Conservation (phyloP, 352 stramenopile genomes). For the Phytopythium helicoides region DNA sequence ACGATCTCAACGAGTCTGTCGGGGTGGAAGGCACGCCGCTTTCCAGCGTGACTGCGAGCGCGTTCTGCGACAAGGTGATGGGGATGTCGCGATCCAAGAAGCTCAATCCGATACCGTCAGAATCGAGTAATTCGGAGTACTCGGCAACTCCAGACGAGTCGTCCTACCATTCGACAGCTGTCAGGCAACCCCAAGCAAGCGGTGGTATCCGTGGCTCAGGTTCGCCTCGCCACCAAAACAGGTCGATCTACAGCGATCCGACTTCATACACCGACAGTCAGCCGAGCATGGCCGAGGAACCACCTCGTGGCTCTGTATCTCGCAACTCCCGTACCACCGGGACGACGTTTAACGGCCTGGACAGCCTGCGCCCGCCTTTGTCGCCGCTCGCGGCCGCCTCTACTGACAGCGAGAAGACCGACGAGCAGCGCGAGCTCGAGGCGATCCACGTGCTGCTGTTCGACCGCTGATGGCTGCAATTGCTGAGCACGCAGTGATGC, state of each 20-base stretch:
- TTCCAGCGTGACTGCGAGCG: background rate
- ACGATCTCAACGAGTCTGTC: slow-evolving; percentile 37
- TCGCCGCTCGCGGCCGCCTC: background rate
- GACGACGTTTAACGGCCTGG: background rate
- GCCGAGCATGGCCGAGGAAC: too few species aligned
- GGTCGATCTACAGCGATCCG: background rate
- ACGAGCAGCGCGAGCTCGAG: slow-evolving; percentile 58
- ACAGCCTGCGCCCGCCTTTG: background rate
- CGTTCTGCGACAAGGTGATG: slow-evolving; percentile 5
- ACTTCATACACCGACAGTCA: background rate
- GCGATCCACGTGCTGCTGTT: slow-evolving; percentile 63
- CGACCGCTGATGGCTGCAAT: background rate
- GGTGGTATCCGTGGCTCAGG: background rate
- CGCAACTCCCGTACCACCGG: background rate
- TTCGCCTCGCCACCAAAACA: background rate
- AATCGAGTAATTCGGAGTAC: background rate
- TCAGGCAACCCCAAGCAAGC: background rate
- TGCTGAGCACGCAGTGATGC: background rate
- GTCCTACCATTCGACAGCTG: background rate
- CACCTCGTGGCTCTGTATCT: too few species aligned
- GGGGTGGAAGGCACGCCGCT: background rate
- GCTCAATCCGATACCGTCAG: slow-evolving; percentile 1
- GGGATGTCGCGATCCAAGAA: slow-evolving; percentile 1
- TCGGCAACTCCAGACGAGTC: background rate
- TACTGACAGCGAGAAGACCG: slow-evolving; percentile 34